A percentile compares a stretch with the other conserved stretches of the same genome.
Evolutionary conservation across 208 protist species (phyloP).

Genomic region (Angomonas ambiguus): DNA sequence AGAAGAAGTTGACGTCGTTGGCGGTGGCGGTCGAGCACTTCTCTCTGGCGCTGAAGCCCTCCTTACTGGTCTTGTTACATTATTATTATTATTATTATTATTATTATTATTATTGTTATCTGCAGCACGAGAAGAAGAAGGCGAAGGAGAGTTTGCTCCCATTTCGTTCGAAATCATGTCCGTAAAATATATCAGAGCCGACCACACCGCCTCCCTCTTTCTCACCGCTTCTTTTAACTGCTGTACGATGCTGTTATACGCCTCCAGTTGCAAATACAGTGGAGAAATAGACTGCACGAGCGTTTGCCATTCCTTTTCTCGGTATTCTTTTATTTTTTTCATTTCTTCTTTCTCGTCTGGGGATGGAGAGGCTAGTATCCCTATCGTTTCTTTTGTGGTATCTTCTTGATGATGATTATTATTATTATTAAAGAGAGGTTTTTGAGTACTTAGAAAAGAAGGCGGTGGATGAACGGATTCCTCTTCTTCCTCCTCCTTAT

Average conservation of each 20-base stretch:
- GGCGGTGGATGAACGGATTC: neutral
- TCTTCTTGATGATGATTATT: too few relatives aligned
- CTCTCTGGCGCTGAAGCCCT: too few relatives aligned
- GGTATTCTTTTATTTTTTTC: too few relatives aligned
- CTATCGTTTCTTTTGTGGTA: neutral
- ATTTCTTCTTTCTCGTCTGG: too few relatives aligned
- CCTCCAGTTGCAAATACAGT: too few relatives aligned
- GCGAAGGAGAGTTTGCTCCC: neutral
- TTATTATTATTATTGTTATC: neutral
- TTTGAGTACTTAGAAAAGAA: neutral
- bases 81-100: neutral
- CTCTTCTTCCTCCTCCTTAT: neutral
- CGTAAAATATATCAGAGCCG: constrained; percentile 19
- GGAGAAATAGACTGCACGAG: too few relatives aligned
- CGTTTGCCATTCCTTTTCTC: too few relatives aligned
- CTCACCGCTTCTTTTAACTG: constrained; percentile 15
- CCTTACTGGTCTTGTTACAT: too few relatives aligned
- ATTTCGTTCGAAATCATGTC: constrained; percentile 11
- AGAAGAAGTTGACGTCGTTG: neutral
- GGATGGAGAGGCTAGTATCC: too few relatives aligned
- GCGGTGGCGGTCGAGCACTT: too few relatives aligned
- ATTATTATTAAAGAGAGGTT: neutral
- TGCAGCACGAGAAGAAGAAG: neutral
- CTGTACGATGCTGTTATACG: too few relatives aligned
- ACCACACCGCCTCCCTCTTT: constrained; percentile 25